Evolutionary conservation across 2,329 filamentous ascomycete genomes (phyloP), one percentile per base, ranked within the genome.

Genomic region (Byssothecium circinans): DNA sequence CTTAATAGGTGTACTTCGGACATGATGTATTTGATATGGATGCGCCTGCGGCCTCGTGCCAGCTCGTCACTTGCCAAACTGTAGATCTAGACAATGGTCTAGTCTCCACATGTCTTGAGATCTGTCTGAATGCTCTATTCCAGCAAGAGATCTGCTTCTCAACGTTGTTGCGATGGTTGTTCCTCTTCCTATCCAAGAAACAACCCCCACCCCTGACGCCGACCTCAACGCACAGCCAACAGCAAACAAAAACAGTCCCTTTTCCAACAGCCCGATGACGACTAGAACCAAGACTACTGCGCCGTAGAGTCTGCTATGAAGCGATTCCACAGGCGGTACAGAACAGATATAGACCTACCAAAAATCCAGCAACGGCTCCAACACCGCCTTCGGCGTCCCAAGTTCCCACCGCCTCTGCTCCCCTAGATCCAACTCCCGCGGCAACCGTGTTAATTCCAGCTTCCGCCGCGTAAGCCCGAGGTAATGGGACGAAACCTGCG

Each of bases 391-490:
- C 1, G 83, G 81, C 50, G 82, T 78, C 1, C 74, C 74, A 17
- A 69, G 62, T 70, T 79, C 81, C 79, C 79, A 83, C 52, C 77
- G 74, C 36, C 73, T 69, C 25, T 75, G 75, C 47, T 72, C 75
- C 2, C 78, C 72, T 8, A 78, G 64, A 7, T 74, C 69, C 2
- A 76, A 61, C 56, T 86, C 83, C 57, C 83, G 81, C 33, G 85
- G 85, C 23, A 88, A 69, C 48, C 85, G 75, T 18, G 83, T 84
- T 37, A 87, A 75, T 60, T 87, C 82, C 8, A 88, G 75, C 66
- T 88, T 89, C 64, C 82, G 80, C 61, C 74, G 79, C 5, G 85
- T 88, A 50, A 88, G 75, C 37, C 86, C 80, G 1, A 88, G 75
- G 65, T 88, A 88, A 58, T 80, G 82, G 45, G 78, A 81, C 2